phyloP scores from a whole-genome alignment of 2,329 filamentous ascomycete species.

The Westerdykella ornata region DNA sequence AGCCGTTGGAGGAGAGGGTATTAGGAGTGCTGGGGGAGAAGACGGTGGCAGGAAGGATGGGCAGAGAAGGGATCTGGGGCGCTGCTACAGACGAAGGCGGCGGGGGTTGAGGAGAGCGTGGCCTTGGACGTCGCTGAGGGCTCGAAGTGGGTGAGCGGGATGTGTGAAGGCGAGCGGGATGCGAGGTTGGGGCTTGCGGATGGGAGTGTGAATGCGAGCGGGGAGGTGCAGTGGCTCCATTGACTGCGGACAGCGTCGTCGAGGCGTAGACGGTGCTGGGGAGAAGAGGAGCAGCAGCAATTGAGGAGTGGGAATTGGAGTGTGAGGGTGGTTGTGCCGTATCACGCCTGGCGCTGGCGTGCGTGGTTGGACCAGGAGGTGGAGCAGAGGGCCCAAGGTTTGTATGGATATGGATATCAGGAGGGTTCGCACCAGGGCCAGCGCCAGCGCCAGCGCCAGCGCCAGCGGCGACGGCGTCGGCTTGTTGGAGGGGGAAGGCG shows the following conservation, averaged over 20 bases:
- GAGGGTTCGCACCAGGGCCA: too few relatives aligned
- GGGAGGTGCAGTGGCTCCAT: constrained; percentile 32
- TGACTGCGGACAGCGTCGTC: constrained; percentile 30
- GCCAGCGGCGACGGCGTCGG: constrained; percentile 6
- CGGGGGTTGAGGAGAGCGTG: constrained; percentile 28
- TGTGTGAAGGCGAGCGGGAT: constrained; percentile 6
- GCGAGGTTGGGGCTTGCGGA: constrained; percentile 21
- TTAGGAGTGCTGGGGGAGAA: constrained; percentile 35
- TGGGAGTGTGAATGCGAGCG: constrained; percentile 22
- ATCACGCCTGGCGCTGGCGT: too few relatives aligned
- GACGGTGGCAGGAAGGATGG: constrained; percentile 31
- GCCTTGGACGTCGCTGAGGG: constrained; percentile 27
- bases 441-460: constrained; percentile 34
- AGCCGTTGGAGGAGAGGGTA: constrained; percentile 20
- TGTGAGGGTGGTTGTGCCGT: constrained; percentile 12
- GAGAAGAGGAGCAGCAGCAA: constrained; percentile 4
- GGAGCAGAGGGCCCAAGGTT: too few relatives aligned
- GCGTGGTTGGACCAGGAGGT: too few relatives aligned
- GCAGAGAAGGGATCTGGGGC: constrained; percentile 27
- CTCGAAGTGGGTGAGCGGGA: constrained; percentile 36
- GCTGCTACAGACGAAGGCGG: constrained; percentile 27
- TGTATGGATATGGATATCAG: too few relatives aligned
- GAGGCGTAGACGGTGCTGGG: neutral
- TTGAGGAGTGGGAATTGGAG: constrained; percentile 33
- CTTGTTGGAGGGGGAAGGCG: constrained; percentile 9